Conservation (phyloP, 164 flowering plant species). For the Kalanchoe fedtschenkoi region DNA sequence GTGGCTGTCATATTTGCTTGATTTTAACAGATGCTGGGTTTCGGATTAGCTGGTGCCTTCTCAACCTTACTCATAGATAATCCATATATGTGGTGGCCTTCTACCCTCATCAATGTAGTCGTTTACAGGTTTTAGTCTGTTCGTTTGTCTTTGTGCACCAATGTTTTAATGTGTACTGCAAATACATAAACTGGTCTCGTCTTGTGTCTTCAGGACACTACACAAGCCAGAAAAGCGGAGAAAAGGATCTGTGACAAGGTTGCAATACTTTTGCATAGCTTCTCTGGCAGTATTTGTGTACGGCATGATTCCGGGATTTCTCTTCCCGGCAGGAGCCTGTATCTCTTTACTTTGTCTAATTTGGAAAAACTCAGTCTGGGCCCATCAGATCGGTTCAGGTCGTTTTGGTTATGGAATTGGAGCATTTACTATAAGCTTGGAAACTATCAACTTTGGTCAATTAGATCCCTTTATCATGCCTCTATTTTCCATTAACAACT, state of each 20-base stretch:
- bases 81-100: slow-evolving; percentile 8
- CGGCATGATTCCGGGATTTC: slow-evolving; percentile 1
- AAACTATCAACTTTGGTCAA: not conserved
- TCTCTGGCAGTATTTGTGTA: not conserved
- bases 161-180: too few species aligned
- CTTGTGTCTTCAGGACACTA: slow-evolving; percentile 1
- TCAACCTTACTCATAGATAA: not conserved
- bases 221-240: slow-evolving; percentile 6
- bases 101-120: not conserved
- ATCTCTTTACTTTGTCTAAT: not conserved
- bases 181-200: too few species aligned
- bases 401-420: not conserved
- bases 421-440: not conserved
- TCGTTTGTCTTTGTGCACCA: too few species aligned
- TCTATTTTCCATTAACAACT: slow-evolving; percentile 1
- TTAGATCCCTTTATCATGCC: slow-evolving; percentile 4
- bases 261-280: slow-evolving; percentile 1
- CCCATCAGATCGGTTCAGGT: slow-evolving; percentile 5
- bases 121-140: not conserved
- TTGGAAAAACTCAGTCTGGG: not conserved
- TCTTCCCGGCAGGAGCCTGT: not conserved
- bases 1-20: not conserved
- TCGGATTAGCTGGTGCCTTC: not conserved
- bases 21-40: slow-evolving; percentile 5
- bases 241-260: slow-evolving; percentile 2